Conservation (phyloP, 768 basidiomycete species). For the Suillus hirtellus region DNA sequence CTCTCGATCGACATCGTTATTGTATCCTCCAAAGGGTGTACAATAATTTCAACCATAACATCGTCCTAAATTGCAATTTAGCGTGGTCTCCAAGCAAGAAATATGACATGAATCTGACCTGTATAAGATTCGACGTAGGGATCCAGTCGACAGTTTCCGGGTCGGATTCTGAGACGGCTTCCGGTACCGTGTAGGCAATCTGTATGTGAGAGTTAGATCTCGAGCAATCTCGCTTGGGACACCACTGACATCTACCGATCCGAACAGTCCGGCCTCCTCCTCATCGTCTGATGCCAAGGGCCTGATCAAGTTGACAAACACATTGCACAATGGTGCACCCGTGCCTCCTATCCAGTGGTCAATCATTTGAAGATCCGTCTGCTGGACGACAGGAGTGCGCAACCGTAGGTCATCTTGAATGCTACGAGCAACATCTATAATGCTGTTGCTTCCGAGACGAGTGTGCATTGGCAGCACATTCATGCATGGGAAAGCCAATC, state of each 20-base stretch:
- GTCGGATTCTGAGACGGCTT: conserved; percentile 10
- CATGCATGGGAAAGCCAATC: conserved; percentile 45
- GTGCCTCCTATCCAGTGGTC: conserved; percentile 35
- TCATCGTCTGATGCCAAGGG: conserved; percentile 23
- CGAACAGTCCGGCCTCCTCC: conserved; percentile 23
- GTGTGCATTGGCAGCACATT: conserved; percentile 44
- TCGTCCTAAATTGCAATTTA: conserved; percentile 29
- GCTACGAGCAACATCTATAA: conserved; percentile 30
- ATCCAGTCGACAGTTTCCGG: conserved; percentile 19
- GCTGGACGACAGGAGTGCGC: conserved; percentile 42
- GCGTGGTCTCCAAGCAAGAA: neutral
- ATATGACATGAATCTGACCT: conserved; percentile 19
- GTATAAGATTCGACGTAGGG: conserved; percentile 24
- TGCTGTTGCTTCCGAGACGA: conserved; percentile 16
- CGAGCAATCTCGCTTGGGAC: neutral
- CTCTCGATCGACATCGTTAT: conserved; percentile 27
- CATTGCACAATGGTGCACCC: conserved; percentile 40
- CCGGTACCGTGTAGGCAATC: conserved; percentile 39
- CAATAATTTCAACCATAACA: conserved; percentile 34
- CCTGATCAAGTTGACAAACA: conserved; percentile 46
- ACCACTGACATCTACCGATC: conserved; percentile 36
- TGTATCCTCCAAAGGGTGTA: conserved; percentile 19
- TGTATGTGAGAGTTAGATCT: conserved; percentile 16
- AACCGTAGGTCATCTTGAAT: conserved; percentile 38
- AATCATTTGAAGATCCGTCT: conserved; percentile 38